A percentile compares a stretch with the other conserved stretches of the same genome.
phyloP scores from a whole-genome alignment of 2,329 filamentous ascomycete species.

The Trichoderma asperellum region DNA sequence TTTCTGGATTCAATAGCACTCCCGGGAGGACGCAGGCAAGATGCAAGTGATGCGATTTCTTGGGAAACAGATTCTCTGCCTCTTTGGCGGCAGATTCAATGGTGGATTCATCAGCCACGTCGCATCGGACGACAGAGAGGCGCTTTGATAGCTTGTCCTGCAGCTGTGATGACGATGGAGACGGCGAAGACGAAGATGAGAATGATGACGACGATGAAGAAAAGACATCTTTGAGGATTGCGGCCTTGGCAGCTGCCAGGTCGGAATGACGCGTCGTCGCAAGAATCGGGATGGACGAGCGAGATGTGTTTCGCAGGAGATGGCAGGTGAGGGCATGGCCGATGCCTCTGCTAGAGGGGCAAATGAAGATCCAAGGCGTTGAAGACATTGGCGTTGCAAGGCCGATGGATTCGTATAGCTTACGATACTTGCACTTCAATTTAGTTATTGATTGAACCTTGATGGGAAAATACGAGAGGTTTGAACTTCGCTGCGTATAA shows the following conservation, averaged over 20 bases:
- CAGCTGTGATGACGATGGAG: not conserved
- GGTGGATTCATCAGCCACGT: constrained; percentile 63
- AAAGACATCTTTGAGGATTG: constrained; percentile 40
- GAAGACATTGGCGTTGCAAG: constrained; percentile 42
- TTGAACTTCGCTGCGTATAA: not conserved
- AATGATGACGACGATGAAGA: not conserved
- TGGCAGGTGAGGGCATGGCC: constrained; percentile 54
- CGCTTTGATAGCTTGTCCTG: constrained; percentile 37
- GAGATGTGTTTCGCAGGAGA: constrained; percentile 48
- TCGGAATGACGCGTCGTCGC: constrained; percentile 48
- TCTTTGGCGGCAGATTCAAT: constrained; percentile 59
- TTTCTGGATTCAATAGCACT: constrained; percentile 70
- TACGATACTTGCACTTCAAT: not conserved
- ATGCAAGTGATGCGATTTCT: constrained; percentile 61
- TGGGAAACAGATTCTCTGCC: constrained; percentile 58
- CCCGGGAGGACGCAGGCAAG: constrained; percentile 73
- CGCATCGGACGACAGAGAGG: constrained; percentile 47
- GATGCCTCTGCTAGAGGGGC: constrained; percentile 54
- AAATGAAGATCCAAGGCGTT: constrained; percentile 55
- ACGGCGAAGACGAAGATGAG: not conserved
- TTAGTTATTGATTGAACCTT: too few relatives aligned
- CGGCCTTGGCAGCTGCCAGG: constrained; percentile 41
- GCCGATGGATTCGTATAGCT: not conserved
- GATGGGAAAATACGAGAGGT: not conserved
- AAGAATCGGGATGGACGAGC: constrained; percentile 52